These are phyloP conservation scores for Claviceps sp. DNA, from an alignment of 2,329 filamentous ascomycete genomes.

Conservation along the genomic window DNA sequence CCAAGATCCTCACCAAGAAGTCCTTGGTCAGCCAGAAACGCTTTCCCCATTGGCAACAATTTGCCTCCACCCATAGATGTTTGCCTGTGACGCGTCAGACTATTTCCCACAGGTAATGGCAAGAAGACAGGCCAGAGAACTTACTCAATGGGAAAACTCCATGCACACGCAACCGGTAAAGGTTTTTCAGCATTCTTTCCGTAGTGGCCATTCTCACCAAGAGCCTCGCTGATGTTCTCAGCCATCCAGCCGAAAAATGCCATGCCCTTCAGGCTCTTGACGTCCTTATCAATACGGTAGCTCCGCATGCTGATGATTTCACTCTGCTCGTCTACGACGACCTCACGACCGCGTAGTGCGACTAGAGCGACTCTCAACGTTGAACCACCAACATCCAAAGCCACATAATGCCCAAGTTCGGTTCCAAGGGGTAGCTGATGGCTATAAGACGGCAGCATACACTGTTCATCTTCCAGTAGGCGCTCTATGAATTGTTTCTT, in stretches of 20 bases:
- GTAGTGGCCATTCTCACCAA: slow-evolving; percentile 29
- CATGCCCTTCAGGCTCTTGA: slow-evolving; percentile 44
- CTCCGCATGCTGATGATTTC: slow-evolving; percentile 40
- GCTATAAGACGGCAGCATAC: slow-evolving; percentile 55
- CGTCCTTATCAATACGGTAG: slow-evolving; percentile 41
- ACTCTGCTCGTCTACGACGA: slow-evolving; percentile 25
- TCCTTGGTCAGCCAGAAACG: slow-evolving; percentile 45
- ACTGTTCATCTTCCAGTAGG: slow-evolving; percentile 37
- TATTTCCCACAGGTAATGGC: background rate
- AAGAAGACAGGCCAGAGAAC: slow-evolving; percentile 14
- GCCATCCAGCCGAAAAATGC: slow-evolving; percentile 59
- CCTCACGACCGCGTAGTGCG: slow-evolving; percentile 36
- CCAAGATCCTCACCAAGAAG: slow-evolving; percentile 47
- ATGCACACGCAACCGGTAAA: slow-evolving; percentile 48
- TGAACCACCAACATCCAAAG: slow-evolving; percentile 56
- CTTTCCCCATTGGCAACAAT: slow-evolving; percentile 52
- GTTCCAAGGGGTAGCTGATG: slow-evolving; percentile 47
- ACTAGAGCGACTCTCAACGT: slow-evolving; percentile 53
- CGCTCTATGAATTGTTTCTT: slow-evolving; percentile 42
- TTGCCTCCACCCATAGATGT: slow-evolving; percentile 47
- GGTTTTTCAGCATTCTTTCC: slow-evolving; percentile 25
- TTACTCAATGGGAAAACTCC: slow-evolving; percentile 60
- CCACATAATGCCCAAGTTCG: slow-evolving; percentile 46
- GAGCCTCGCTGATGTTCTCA: slow-evolving; percentile 41
- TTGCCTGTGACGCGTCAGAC: slow-evolving; percentile 34